phyloP scores from a whole-genome alignment of 305 asterid species.

The Vinca major region DNA sequence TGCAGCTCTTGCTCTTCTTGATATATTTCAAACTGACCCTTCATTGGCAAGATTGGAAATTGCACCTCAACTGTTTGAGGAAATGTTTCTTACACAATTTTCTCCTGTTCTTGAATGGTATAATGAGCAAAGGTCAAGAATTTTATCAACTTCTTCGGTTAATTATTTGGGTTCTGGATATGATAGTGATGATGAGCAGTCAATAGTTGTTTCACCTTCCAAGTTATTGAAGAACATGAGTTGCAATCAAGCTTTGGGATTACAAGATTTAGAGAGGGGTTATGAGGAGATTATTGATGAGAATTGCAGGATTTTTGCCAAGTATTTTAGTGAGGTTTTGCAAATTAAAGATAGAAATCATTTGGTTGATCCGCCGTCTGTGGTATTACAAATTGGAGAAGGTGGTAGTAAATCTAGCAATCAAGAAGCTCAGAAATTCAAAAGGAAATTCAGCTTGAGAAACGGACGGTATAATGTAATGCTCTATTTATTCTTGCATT shows the following conservation, averaged over 20 bases:
- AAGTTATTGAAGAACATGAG: conserved; percentile 45
- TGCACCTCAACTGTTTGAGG: conserved; percentile 52
- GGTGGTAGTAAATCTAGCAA: conserved; percentile 10
- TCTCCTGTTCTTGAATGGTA: conserved; percentile 47
- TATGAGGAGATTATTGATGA: conserved; percentile 51
- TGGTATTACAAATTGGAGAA: conserved; percentile 20
- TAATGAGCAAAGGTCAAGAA: conserved; percentile 26
- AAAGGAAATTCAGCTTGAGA: conserved; percentile 28
- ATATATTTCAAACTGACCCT: conserved; percentile 38
- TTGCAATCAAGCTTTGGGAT: conserved; percentile 34
- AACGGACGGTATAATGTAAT: conserved; percentile 84
- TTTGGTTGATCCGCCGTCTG: conserved; percentile 28
- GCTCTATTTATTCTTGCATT: conserved; percentile 11
- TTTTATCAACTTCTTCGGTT: conserved; percentile 20
- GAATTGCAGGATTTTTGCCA: conserved; percentile 42
- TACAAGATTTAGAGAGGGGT: conserved; percentile 53
- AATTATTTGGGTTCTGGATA: conserved; percentile 16
- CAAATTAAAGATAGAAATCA: conserved; percentile 17
- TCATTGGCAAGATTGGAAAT: conserved; percentile 42
- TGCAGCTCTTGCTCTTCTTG: conserved; percentile 41
- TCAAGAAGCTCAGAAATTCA: conserved; percentile 23
- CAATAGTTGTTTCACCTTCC: conserved; percentile 25
- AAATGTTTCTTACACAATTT: conserved; percentile 50
- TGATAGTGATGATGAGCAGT: conserved; percentile 28
- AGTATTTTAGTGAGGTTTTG: conserved; percentile 43